phyloP scores from a whole-genome alignment of 1,139 yeast genomes.

The Groenewaldozyma auringiensis region DNA sequence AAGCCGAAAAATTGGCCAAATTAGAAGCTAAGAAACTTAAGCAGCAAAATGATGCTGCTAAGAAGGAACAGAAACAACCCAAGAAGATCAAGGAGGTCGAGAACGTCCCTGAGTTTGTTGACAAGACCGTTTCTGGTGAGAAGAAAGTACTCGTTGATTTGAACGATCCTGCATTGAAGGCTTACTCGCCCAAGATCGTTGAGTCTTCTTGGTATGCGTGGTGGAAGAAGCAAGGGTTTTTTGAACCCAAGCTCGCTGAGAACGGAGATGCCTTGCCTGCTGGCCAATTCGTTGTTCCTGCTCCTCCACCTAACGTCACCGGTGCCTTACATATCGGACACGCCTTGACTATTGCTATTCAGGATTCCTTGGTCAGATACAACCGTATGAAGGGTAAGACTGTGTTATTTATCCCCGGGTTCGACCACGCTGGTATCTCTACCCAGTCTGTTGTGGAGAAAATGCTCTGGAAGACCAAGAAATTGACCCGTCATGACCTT shows the following conservation, averaged over 20 bases:
- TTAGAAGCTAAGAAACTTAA: slow-evolving; percentile 90
- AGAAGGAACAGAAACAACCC: slow-evolving; percentile 23
- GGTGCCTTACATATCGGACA: slow-evolving; percentile 99
- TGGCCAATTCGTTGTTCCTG: slow-evolving; percentile 85
- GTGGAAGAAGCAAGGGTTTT: slow-evolving; percentile 89
- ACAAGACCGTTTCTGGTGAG: slow-evolving; percentile 78
- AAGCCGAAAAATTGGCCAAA: slow-evolving; percentile 94
- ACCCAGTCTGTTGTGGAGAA: slow-evolving; percentile 98
- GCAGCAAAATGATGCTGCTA: slow-evolving; percentile 46
- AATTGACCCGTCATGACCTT: slow-evolving; percentile 87
- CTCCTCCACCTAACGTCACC: slow-evolving; percentile 98
- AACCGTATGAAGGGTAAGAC: slow-evolving; percentile 98
- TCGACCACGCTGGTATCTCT: slow-evolving; percentile 98
- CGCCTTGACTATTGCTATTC: slow-evolving; percentile 91
- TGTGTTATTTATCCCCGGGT: slow-evolving; percentile 88
- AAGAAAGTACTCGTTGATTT: slow-evolving; percentile 78
- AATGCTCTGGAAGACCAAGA: slow-evolving; percentile 82
- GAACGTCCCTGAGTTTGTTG: slow-evolving; percentile 74
- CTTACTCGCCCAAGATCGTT: slow-evolving; percentile 85
- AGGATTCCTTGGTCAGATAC: slow-evolving; percentile 86
- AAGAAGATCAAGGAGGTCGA: slow-evolving; percentile 72
- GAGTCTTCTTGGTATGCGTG: slow-evolving; percentile 97
- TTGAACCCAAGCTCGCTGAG: slow-evolving; percentile 74
- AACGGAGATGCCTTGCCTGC: slow-evolving; percentile 73
- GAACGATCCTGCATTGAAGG: slow-evolving; percentile 89